Percentiles rank a stretch among this genome's conserved stretches.
Evolutionary conservation across 163 green algal species (phyloP).

Genomic region (Coccomyxa subellipsoidea): DNA sequence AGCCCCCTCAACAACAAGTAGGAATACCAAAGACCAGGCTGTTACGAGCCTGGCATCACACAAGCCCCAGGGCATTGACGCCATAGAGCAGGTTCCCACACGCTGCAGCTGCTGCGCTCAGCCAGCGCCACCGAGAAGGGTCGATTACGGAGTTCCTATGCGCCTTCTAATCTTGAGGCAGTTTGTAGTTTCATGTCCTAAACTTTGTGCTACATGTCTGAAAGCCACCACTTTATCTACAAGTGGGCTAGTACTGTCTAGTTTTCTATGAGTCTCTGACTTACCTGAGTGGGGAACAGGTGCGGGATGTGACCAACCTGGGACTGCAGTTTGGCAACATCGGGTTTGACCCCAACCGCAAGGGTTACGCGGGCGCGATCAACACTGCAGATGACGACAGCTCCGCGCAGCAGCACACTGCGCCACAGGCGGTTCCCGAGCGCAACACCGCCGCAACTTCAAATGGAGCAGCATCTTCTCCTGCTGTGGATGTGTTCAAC

Average conservation of each 20-base stretch:
- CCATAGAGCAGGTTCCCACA: too few relatives aligned
- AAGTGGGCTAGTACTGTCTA: background rate
- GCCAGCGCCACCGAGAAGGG: too few relatives aligned
- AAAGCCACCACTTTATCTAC: too few relatives aligned
- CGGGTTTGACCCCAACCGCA: background rate
- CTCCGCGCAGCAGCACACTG: background rate
- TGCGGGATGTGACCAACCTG: background rate
- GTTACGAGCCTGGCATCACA: too few relatives aligned
- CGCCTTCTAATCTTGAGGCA: too few relatives aligned
- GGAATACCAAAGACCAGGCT: too few relatives aligned
- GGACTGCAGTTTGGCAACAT: constrained; percentile 7
- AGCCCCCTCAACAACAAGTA: too few relatives aligned
- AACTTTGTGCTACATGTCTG: too few relatives aligned
- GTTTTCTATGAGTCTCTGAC: background rate
- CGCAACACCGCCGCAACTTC: background rate
- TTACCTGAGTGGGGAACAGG: background rate
- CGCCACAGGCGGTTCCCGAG: background rate
- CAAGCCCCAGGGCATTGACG: too few relatives aligned
- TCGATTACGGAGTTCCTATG: too few relatives aligned
- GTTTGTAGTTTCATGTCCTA: too few relatives aligned
- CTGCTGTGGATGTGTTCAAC: background rate
- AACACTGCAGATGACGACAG: background rate
- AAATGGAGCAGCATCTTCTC: background rate
- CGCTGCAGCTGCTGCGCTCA: too few relatives aligned
- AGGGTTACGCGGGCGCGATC: background rate